Base-by-base conservation (phyloP, 179 eudicot species). In the Vitellaria paradoxa region DNA sequence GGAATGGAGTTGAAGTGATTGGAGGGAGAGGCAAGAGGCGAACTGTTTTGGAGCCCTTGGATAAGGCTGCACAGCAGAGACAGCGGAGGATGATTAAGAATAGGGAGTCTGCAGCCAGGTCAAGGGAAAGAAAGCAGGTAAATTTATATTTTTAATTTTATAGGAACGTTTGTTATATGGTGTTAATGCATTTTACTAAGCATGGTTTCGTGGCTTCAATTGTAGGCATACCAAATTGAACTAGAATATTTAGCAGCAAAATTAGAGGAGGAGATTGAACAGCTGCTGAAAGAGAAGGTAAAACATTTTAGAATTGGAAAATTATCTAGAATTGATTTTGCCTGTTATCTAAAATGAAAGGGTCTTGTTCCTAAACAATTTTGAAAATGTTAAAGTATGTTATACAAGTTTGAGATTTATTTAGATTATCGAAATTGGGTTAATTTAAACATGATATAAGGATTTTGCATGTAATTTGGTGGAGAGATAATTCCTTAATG, bases 31-130 rank as follows among this genome's bases (percentile, higher is more conserved):
- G 84, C 69, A 78, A 70, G 85, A 79, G 75, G 66, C 61, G 81
- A 75, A 70, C 66, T 70, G 61, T 76, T 72, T 70, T 81, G 80
- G 88, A 78, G 72, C 81, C 82, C 1, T 50, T 83, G 79, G 97
- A 93, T 88, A 89, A 82, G 87, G 93, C 89, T 10, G 89, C 94
- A 47, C 93, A 88, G 68, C 97, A 95, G 81, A 85, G 98, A 82
- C 97, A 95, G 61, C 79, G 91, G 83, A 85, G 97, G 86, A 93
- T 94, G 97, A 94, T 94, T 75, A 94, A 94, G 93, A 94, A 94
- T 70, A 83, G 97, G 69, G 97, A 94, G 81, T 91, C 97, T 20
- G 97, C 98, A 59, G 98, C 98, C 14, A 72, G 97, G 86, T 94
- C 97, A 0, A 84, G 97, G 78, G 98, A 94, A 88, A 84, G 97